Conservation (phyloP, 2,329 filamentous ascomycete species). For the Stachybotrys chlorohalonatus region DNA sequence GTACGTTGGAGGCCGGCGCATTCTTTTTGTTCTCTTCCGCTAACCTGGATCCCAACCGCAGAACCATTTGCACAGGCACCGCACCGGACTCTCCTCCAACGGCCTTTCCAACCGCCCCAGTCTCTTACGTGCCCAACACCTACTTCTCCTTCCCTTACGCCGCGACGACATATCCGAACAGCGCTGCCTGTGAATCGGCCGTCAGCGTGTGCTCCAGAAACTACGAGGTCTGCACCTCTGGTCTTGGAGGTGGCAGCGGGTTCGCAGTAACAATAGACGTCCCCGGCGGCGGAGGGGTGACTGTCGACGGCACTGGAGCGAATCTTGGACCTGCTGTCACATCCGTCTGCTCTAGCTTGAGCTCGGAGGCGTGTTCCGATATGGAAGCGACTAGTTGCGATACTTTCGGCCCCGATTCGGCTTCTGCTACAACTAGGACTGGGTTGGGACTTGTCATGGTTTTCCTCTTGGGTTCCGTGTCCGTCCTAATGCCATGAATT, state of each 20-base stretch:
- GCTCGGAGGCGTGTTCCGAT: slow-evolving; percentile 39
- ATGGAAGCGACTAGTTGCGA: slow-evolving; percentile 21
- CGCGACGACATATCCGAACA: slow-evolving; percentile 40
- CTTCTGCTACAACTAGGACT: background rate
- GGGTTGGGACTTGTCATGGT: background rate
- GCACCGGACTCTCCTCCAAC: slow-evolving; percentile 32
- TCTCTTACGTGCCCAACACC: slow-evolving; percentile 45
- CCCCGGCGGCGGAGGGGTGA: slow-evolving; percentile 43
- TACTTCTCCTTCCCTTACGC: slow-evolving; percentile 55
- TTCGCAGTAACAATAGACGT: slow-evolving; percentile 49
- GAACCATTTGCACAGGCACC: slow-evolving; percentile 47
- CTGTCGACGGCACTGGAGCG: slow-evolving; percentile 31
- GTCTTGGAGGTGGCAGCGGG: slow-evolving; percentile 30
- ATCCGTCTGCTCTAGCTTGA: slow-evolving; percentile 47
- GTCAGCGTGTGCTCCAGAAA: slow-evolving; percentile 42
- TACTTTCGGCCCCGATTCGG: background rate
- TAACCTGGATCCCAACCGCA: slow-evolving; percentile 15
- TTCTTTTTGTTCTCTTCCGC: background rate
- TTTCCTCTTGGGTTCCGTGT: background rate
- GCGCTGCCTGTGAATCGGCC: slow-evolving; percentile 42
- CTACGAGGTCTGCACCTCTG: slow-evolving; percentile 42
- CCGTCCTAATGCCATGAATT: background rate
- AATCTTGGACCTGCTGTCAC: slow-evolving; percentile 37
- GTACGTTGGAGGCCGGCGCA: slow-evolving; percentile 23
- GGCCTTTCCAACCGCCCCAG: slow-evolving; percentile 23